Evolutionary conservation across 2,329 filamentous ascomycete species (phyloP).

Genomic region (Erysiphe pulchra): DNA sequence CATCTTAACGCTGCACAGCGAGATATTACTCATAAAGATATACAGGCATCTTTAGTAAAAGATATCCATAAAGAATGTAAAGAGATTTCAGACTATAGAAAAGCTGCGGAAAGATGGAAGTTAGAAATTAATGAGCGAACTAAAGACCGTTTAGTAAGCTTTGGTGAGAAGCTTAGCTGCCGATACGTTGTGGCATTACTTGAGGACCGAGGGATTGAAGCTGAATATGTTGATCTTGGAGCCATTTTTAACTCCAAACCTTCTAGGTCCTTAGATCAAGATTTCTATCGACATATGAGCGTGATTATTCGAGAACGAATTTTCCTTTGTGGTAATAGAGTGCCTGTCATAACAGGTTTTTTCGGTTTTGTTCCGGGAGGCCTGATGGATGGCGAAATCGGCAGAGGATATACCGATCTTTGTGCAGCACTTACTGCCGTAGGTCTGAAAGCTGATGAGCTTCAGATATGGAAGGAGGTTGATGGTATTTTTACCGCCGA

Average conservation of each 20-base stretch:
- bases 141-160: slow-evolving; percentile 75
- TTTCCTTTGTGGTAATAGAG: slow-evolving; percentile 33
- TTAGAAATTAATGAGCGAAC: slow-evolving; percentile 53
- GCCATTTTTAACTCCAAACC: slow-evolving; percentile 49
- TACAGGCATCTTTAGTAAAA: slow-evolving; percentile 31
- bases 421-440: slow-evolving; percentile 84
- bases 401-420: slow-evolving; percentile 86
- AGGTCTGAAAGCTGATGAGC: slow-evolving; percentile 59
- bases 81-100: slow-evolving; percentile 48
- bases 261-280: slow-evolving; percentile 30
- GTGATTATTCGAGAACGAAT: slow-evolving; percentile 37
- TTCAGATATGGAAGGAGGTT: slow-evolving; percentile 98
- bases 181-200: slow-evolving; percentile 70
- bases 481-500: slow-evolving; percentile 78
- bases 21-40: slow-evolving; percentile 28
- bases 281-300: slow-evolving; percentile 43
- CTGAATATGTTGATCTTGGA: slow-evolving; percentile 74
- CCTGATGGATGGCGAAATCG: slow-evolving; percentile 66
- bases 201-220: slow-evolving; percentile 54
- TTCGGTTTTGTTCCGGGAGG: slow-evolving; percentile 85
- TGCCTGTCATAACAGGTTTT: slow-evolving; percentile 73
- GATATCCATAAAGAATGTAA: slow-evolving; percentile 59
- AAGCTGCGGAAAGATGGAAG: slow-evolving; percentile 37
- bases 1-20: slow-evolving; percentile 48
- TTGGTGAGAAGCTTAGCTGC: slow-evolving; percentile 89